A percentile compares a stretch with the other conserved stretches of the same genome.
phyloP scores from a whole-genome alignment of 176 grass and related monocot species.

The Leersia perrieri region DNA sequence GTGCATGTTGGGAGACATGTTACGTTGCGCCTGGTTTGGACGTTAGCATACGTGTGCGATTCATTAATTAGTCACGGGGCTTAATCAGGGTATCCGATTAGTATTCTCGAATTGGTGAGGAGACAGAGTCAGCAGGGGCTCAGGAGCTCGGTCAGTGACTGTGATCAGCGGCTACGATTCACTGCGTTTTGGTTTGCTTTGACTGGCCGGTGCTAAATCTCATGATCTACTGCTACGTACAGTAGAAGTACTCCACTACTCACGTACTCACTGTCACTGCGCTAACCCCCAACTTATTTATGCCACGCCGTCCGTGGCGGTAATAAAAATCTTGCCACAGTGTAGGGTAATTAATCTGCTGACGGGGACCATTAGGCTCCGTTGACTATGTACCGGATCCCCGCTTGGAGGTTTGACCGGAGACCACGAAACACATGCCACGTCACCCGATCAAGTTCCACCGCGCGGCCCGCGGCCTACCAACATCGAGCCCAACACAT shows the following conservation, averaged over 20 bases:
- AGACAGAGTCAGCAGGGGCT: conserved; percentile 5
- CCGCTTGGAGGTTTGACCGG: not conserved
- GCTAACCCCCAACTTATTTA: not conserved
- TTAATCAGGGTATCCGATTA: not conserved
- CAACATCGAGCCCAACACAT: no score
- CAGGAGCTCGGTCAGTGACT: not conserved
- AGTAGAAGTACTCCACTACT: not conserved
- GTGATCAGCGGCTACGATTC: not conserved
- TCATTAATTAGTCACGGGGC: conserved; percentile 14
- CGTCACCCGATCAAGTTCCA: not conserved
- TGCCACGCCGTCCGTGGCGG: not conserved
- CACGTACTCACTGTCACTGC: no score
- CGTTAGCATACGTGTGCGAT: not conserved
- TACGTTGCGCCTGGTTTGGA: not conserved
- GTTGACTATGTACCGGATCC: not conserved
- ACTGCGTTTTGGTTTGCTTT: conserved; percentile 10
- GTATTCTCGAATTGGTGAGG: not conserved
- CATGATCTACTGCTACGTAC: conserved; percentile 4
- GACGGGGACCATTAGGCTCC: conserved; percentile 12
- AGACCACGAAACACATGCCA: no score
- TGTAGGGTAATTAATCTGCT: conserved; percentile 8
- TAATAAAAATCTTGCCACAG: not conserved
- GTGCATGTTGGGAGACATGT: no score
- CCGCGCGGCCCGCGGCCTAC: not conserved
- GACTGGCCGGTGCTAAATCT: conserved; percentile 19